phyloP scores from a whole-genome alignment of 805 yeast species.

The Cyberlindnera nakhonratchasimensis region DNA sequence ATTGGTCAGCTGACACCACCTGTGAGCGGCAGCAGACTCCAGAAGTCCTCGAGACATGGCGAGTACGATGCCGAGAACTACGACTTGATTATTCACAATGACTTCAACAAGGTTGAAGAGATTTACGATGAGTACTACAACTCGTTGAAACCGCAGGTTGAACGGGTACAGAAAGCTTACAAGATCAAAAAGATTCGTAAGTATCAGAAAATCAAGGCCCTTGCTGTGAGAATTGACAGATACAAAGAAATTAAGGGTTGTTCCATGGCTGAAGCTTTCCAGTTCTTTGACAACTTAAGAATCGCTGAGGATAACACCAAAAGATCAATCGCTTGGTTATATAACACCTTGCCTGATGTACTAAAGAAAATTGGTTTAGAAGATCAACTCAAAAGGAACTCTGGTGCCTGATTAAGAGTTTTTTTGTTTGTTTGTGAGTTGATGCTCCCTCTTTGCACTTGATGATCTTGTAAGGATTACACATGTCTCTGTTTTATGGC shows the following conservation, averaged over 20 bases:
- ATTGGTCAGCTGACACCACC: constrained; percentile 21
- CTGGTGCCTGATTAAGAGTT: constrained; percentile 3
- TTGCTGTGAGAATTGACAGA: constrained; percentile 34
- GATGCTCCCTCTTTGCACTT: not conserved
- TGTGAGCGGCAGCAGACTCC: constrained; percentile 19
- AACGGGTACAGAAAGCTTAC: constrained; percentile 32
- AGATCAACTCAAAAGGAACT: constrained; percentile 27
- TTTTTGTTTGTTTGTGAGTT: not conserved
- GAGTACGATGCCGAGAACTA: constrained; percentile 29
- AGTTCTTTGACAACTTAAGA: constrained; percentile 31
- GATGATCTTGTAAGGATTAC: too few species aligned
- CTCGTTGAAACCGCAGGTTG: constrained; percentile 32
- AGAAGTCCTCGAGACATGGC: constrained; percentile 24
- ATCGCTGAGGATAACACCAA: constrained; percentile 29
- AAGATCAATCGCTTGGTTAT: constrained; percentile 36
- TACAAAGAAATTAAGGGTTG: constrained; percentile 29
- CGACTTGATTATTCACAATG: constrained; percentile 31
- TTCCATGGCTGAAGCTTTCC: constrained; percentile 29
- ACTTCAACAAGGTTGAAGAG: constrained; percentile 31
- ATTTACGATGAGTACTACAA: constrained; percentile 33
- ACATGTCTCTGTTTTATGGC: too few species aligned
- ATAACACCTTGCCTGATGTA: constrained; percentile 33
- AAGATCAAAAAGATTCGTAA: constrained; percentile 36
- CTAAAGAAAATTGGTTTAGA: constrained; percentile 29
- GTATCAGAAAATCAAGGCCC: constrained; percentile 35